Evolutionary conservation across 2,329 filamentous ascomycete species (phyloP).

Genomic region (Pseudocercospora pini-densiflorae): DNA sequence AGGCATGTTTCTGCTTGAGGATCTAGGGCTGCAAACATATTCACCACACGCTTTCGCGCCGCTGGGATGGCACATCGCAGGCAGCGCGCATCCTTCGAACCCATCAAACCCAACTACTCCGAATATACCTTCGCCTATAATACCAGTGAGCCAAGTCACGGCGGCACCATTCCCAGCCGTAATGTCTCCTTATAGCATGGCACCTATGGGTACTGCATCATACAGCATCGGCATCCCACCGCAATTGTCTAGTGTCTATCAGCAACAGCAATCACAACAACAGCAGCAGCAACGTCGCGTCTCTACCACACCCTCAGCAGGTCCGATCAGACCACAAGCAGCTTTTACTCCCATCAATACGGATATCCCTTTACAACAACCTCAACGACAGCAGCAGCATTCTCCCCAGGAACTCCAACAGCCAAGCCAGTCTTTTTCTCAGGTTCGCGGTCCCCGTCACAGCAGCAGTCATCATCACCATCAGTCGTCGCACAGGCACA

Average conservation of each 20-base stretch:
- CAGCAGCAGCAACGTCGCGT: conserved; percentile 17
- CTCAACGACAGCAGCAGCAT: conserved; percentile 25
- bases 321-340: conserved; percentile 11
- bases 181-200: conserved; percentile 31
- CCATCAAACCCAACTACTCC: conserved; percentile 27
- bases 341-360: conserved; percentile 33
- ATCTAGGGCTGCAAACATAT: conserved; percentile 47
- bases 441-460: conserved; percentile 31
- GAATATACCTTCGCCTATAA: conserved; percentile 29
- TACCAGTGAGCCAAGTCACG: conserved; percentile 38
- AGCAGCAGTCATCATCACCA: conserved; percentile 18
- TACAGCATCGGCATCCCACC: conserved; percentile 35
- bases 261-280: conserved; percentile 17
- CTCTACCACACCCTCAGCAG: conserved; percentile 6
- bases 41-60: conserved; percentile 33
- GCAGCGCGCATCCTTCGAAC: conserved; percentile 28
- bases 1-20: conserved; percentile 54
- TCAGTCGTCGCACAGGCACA: conserved; percentile 18
- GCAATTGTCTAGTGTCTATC: conserved; percentile 28
- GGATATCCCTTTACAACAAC: conserved; percentile 21
- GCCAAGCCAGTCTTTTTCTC: conserved; percentile 33
- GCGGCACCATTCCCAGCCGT: conserved; percentile 38
- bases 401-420: conserved; percentile 22
- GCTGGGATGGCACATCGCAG: conserved; percentile 37
- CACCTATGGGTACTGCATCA: conserved; percentile 26